Evolutionary conservation across 75 land plant genomes (phyloP).

Genomic region (Pinus taeda): DNA sequence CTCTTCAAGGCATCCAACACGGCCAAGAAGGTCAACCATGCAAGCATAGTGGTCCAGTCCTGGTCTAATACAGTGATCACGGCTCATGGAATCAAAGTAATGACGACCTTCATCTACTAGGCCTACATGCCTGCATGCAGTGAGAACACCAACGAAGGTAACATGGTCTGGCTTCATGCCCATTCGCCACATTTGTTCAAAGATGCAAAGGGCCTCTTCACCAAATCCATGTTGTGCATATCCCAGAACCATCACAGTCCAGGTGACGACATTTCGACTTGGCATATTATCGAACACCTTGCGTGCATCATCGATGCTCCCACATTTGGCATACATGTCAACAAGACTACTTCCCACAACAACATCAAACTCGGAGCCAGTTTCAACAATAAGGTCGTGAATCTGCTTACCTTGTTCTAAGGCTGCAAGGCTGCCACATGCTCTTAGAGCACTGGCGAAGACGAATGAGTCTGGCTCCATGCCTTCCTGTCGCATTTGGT

Average conservation of each 20-base stretch:
- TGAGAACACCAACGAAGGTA: conserved; percentile 64
- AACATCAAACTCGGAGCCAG: conserved; percentile 34
- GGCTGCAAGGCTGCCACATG: conserved; percentile 61
- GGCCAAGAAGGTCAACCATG: conserved; percentile 62
- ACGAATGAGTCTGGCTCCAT: conserved; percentile 48
- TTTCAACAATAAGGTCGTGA: conserved; percentile 35
- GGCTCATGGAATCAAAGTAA: conserved; percentile 43
- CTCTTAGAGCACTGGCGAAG: conserved; percentile 71
- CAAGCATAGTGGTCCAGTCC: conserved; percentile 67
- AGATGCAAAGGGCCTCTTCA: conserved; percentile 47
- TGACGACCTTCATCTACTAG: conserved; percentile 37
- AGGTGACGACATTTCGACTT: conserved; percentile 55
- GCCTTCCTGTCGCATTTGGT: conserved; percentile 15
- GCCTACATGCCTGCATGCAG: conserved; percentile 75
- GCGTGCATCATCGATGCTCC: conserved; percentile 59
- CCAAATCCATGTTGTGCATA: conserved; percentile 68
- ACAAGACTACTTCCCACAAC: conserved; percentile 41
- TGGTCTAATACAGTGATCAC: conserved; percentile 31
- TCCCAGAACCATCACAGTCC: conserved; percentile 78
- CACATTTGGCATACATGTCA: conserved; percentile 76
- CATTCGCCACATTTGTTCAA: conserved; percentile 40
- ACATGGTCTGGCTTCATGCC: conserved; percentile 53
- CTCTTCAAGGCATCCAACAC: conserved; percentile 45
- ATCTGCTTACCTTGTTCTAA: conserved; percentile 49
- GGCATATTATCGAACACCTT: conserved; percentile 51